Evolutionary conservation across 2,329 filamentous ascomycete genomes (phyloP).

Genomic region (Exophiala oligosperma): DNA sequence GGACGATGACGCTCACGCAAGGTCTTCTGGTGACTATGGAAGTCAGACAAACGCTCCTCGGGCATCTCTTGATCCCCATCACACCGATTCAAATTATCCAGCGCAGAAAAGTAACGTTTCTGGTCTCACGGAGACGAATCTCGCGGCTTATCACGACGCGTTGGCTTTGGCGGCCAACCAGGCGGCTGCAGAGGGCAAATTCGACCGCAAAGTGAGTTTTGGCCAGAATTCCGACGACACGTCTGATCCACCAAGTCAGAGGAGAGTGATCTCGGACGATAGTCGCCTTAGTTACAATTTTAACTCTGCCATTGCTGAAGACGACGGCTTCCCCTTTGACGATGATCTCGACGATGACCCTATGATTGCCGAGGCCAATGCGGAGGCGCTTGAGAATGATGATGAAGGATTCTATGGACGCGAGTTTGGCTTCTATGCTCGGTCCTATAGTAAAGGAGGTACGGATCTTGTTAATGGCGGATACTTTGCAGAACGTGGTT

Average conservation of each 20-base stretch:
- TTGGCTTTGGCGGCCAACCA: conserved; percentile 78
- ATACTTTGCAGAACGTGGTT: conserved; percentile 77
- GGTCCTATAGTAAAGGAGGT: conserved; percentile 48
- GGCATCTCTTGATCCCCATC: not conserved
- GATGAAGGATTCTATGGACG: conserved; percentile 92
- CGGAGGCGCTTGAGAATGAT: conserved; percentile 87
- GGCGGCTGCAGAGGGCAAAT: conserved; percentile 74
- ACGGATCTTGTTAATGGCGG: conserved; percentile 74
- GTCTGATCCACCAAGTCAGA: conserved; percentile 40
- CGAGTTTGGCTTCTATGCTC: conserved; percentile 94
- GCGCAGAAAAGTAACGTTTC: conserved; percentile 9
- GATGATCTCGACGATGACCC: conserved; percentile 78
- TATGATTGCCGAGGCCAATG: conserved; percentile 93
- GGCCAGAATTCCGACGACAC: conserved; percentile 42
- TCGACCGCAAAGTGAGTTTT: conserved; percentile 60
- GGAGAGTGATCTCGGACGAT: conserved; percentile 52
- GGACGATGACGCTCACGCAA: not conserved
- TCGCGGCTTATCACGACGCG: conserved; percentile 78
- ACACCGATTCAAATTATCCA: not conserved
- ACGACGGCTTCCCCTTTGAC: conserved; percentile 55
- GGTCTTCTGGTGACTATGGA: not conserved
- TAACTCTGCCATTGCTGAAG: conserved; percentile 39
- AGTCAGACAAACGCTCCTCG: not conserved
- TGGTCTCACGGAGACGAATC: conserved; percentile 54
- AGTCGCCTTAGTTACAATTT: conserved; percentile 50